Evolutionary conservation across 2,329 filamentous ascomycete genomes (phyloP), one percentile per base, ranked within the genome.

Genomic region (Calonectria hawksworthii): DNA sequence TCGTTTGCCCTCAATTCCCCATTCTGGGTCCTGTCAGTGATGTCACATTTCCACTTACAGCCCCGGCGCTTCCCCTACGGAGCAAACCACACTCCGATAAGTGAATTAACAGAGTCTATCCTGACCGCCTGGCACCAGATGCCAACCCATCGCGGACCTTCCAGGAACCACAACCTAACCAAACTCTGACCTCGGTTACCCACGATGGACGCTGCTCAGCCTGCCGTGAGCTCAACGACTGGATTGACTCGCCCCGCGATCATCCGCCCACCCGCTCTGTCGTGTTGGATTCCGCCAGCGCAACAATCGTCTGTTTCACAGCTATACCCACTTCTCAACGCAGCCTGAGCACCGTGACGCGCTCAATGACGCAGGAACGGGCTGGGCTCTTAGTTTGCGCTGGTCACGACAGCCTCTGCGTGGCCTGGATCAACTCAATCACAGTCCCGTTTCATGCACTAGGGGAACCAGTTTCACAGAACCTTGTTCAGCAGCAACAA

Each of bases 31-130:
- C 23, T n/a, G 34, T 28, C 34, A 61, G 36, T 61, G 56, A 61
- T 61, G 56, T 61, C 56, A 61, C n/a, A n/a, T 38, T 61, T n/a
- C 56, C 56, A 61, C 56, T 61, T 61, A 61, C 34, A 61, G 56
- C 34, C 56, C 54, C 34, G 30, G n/a, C 18, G 2, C n/a, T 61
- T 26, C n/a, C 56, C 32, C n/a, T 41, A 41, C 56, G 14, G 56
- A 61, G n/a, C 23, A 61, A 34, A 61, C 56, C 34, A 36, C 23
- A 36, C 23, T 23, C 23, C 32, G 13, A 26, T 38, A 61, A 38
- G 36, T 23, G 34, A 61, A 38, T 61, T 38, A 61, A 61, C 36
- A 61, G 32, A 36, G 21, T 10, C 30, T 38, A n/a, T 23, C 34
- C 44, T 47, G n/a, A n/a, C 44, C n/a, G 44, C 44, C 44, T 14